Percentiles rank a stretch among this genome's conserved stretches.
phyloP scores from a whole-genome alignment of 805 yeast genomes.

The Tetrapisispora nanseiensis region DNA sequence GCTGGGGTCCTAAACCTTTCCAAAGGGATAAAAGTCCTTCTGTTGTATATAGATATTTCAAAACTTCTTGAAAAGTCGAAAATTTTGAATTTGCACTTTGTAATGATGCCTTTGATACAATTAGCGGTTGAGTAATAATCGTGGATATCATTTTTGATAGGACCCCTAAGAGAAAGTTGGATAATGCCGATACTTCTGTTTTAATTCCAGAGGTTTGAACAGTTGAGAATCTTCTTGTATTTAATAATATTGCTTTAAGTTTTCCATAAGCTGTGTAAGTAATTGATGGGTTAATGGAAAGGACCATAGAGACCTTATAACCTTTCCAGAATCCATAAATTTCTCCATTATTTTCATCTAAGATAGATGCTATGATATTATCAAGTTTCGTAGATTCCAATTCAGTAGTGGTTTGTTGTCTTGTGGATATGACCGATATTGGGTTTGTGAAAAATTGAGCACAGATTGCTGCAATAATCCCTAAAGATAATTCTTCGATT shows the following conservation, averaged over 20 bases:
- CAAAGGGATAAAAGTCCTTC: constrained; percentile 61
- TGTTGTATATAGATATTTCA: constrained; percentile 47
- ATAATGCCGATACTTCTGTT: constrained; percentile 43
- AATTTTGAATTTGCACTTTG: constrained; percentile 45
- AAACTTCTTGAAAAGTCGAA: constrained; percentile 52
- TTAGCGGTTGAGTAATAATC: constrained; percentile 70
- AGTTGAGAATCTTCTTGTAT: constrained; percentile 17
- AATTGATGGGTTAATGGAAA: constrained; percentile 76
- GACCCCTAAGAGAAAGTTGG: constrained; percentile 69
- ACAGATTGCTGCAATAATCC: constrained; percentile 73
- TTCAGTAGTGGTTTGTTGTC: constrained; percentile 47
- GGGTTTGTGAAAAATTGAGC: constrained; percentile 77
- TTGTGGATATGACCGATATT: constrained; percentile 62
- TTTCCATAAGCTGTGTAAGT: constrained; percentile 76
- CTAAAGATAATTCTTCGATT: constrained; percentile 57
- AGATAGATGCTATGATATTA: constrained; percentile 33
- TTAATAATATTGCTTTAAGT: constrained; percentile 42
- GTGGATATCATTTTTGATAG: constrained; percentile 75
- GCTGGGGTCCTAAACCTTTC: constrained; percentile 75
- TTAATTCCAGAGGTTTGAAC: background rate
- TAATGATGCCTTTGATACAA: constrained; percentile 73
- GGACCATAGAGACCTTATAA: constrained; percentile 64
- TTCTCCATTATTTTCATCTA: constrained; percentile 52
- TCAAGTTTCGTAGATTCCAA: constrained; percentile 21
- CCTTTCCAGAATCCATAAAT: constrained; percentile 74